phyloP scores from a whole-genome alignment of 306 rosid genomes.

The Boehmeria nivea region DNA sequence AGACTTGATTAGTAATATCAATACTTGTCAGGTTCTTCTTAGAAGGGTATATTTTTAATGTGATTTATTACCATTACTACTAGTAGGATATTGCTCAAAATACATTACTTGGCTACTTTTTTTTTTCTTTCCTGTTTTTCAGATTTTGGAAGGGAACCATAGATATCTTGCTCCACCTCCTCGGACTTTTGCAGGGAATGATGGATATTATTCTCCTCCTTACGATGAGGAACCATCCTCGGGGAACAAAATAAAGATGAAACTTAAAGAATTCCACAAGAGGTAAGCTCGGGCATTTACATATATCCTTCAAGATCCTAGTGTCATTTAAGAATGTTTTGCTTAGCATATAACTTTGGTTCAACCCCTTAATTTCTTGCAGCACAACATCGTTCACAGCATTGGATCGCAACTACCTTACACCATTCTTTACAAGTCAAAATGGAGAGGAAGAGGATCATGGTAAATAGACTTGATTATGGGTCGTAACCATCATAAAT shows the following conservation, averaged over 20 bases:
- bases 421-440: slow-evolving; percentile 94
- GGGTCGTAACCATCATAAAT: neutral
- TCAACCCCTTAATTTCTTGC: slow-evolving; percentile 27
- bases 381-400: slow-evolving; percentile 87
- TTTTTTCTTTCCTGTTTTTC: slow-evolving; percentile 4
- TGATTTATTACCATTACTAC: neutral
- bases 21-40: too few relatives aligned
- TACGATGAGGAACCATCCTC: slow-evolving; percentile 68
- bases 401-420: slow-evolving; percentile 81
- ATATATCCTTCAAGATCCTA: neutral
- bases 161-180: slow-evolving; percentile 64
- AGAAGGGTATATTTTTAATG: too few relatives aligned
- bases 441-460: slow-evolving; percentile 71
- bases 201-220: slow-evolving; percentile 76
- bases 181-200: slow-evolving; percentile 49
- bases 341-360: neutral
- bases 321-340: slow-evolving; percentile 3
- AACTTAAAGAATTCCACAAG: slow-evolving; percentile 82
- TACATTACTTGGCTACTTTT: too few relatives aligned
- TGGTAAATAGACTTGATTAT: slow-evolving; percentile 42
- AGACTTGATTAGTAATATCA: too few relatives aligned
- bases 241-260: slow-evolving; percentile 86
- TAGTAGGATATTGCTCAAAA: too few relatives aligned
- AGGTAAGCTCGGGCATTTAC: too few relatives aligned
- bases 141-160: slow-evolving; percentile 55